Evolutionary conservation across 305 asterid genomes (phyloP), one percentile per base, ranked within the genome.

Genomic region (Plantago lanceolata): DNA sequence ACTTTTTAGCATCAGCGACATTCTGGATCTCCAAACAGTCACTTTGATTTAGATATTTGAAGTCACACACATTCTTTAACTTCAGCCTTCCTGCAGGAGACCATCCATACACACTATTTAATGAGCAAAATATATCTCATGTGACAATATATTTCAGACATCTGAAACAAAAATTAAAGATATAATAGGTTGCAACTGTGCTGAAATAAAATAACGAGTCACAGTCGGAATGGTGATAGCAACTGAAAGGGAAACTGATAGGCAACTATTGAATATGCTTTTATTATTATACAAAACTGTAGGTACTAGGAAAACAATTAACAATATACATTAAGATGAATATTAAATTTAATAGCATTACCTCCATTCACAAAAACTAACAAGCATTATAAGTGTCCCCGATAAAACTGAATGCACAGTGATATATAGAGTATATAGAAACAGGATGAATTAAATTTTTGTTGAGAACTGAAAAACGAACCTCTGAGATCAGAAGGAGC

Each of bases 401-500:
- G 67, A 48, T 45, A 68, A 68, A 62, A 65, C 26, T 47, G 5
- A 29, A n/a, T 56, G 12, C 13, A 29, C 50, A 53, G 16, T 19
- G 33, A 28, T 49, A 73, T 20, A 17, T 15, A 64, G 48, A 73
- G 44, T 50, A 43, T 64, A 19, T 26, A 64, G 66, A 43, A 19
- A 66, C 57, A 60, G 56, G 69, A 65, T 17, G 57, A 59, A 11
- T 43, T 40, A 49, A 24, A 49, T 43, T 48, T 62, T 61, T 19
- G 58, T 3, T 53, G 71, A 68, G 59, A 45, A 53, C 60, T 40
- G 56, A 50, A 66, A 66, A 62, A 68, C 80, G 57, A 62, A 94
- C 99, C 97, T 88, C 82, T 78, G 71, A 94, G 89, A 76, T 59
- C 77, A 71, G 89, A 63, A 63, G 99, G 82, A 72, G 90, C 97